phyloP scores from a whole-genome alignment of 2,329 filamentous ascomycete species.

The Diaporthe destruens region DNA sequence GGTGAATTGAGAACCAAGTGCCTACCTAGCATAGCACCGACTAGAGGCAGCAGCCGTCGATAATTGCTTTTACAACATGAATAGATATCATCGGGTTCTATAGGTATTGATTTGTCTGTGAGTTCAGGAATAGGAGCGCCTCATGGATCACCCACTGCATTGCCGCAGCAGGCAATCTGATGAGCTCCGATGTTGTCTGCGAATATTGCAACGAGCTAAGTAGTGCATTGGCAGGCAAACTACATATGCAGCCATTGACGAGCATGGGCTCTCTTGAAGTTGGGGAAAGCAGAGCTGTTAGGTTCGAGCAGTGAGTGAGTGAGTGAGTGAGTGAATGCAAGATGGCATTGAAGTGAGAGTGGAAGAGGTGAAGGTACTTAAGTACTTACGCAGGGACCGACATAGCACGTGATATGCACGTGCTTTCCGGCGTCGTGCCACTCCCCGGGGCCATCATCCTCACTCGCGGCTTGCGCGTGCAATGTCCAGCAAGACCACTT shows the following conservation, averaged over 20 bases:
- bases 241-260: too few species aligned
- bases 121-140: not conserved
- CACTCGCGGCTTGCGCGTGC: not conserved
- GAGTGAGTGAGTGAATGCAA: not conserved
- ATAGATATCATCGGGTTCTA: not conserved
- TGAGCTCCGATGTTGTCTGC: not conserved
- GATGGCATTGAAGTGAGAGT: not conserved
- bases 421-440: constrained; percentile 24
- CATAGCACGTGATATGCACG: constrained; percentile 40
- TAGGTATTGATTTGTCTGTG: not conserved
- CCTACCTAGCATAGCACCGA: constrained; percentile 39
- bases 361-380: not conserved
- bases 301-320: too few species aligned
- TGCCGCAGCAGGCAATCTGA: not conserved
- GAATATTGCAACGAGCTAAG: not conserved
- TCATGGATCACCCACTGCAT: not conserved
- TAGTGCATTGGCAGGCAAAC: too few species aligned
- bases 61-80: not conserved
- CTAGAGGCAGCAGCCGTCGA: not conserved
- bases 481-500: not conserved
- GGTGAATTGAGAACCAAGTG: constrained; percentile 55
- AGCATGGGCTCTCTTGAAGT: too few species aligned
- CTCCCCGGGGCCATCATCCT: not conserved
- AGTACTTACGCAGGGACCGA: not conserved
- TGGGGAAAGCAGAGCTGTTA: too few species aligned